A percentile compares a stretch with the other conserved stretches of the same genome.
Conservation (phyloP, 805 yeast species). For the Metschnikowia matae region DNA sequence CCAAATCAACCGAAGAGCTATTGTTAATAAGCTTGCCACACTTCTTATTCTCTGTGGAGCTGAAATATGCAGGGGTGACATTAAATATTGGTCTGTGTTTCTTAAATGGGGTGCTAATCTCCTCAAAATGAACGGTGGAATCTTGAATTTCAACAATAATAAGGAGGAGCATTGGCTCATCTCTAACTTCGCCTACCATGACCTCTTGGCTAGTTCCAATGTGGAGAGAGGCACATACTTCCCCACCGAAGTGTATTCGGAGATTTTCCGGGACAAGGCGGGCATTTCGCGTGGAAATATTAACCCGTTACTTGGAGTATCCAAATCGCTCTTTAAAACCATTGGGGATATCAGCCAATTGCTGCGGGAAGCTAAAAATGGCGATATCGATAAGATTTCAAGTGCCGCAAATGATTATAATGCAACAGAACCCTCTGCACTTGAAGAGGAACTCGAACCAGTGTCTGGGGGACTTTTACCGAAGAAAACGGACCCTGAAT, state of each 20-base stretch:
- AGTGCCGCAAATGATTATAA: background rate
- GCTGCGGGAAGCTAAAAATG: constrained; percentile 46
- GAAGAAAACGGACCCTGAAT: background rate
- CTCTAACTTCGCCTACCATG: constrained; percentile 78
- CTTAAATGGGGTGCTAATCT: constrained; percentile 63
- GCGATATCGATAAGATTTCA: constrained; percentile 2
- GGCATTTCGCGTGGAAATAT: constrained; percentile 41
- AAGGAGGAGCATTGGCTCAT: constrained; percentile 68
- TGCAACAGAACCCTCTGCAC: background rate
- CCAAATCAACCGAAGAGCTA: constrained; percentile 25
- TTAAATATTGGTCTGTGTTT: constrained; percentile 66
- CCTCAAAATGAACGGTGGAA: constrained; percentile 59
- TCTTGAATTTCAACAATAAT: constrained; percentile 47
- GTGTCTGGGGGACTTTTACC: too few relatives aligned
- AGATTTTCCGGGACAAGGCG: constrained; percentile 38
- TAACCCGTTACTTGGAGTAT: constrained; percentile 71
- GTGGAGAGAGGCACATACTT: constrained; percentile 63
- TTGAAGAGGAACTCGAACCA: background rate
- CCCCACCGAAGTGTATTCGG: constrained; percentile 55
- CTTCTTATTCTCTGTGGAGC: constrained; percentile 70
- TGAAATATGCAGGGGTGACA: constrained; percentile 80
- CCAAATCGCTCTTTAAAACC: constrained; percentile 60
- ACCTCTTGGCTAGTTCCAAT: constrained; percentile 60
- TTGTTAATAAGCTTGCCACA: constrained; percentile 54
- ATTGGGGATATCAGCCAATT: constrained; percentile 66